These are phyloP conservation scores for Auriscalpium vulgare DNA, from an alignment of 768 basidiomycete genomes.

Conservation along the genomic window DNA sequence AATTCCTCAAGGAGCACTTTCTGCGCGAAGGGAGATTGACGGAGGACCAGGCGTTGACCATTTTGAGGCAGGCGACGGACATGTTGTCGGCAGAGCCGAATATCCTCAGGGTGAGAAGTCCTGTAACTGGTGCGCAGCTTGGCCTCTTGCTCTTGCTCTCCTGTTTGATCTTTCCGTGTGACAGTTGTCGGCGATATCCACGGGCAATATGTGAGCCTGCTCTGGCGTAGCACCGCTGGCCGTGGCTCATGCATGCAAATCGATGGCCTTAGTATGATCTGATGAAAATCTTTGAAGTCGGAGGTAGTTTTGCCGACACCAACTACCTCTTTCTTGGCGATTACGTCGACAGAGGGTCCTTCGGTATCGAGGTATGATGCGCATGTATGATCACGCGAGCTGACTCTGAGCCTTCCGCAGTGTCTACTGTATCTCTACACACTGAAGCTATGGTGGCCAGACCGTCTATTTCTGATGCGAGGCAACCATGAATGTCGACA, in stretches of 20 bases:
- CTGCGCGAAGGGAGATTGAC: constrained; percentile 74
- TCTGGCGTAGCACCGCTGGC: neutral
- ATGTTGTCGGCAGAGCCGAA: constrained; percentile 70
- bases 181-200: constrained; percentile 93
- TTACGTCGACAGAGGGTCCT: constrained; percentile 92
- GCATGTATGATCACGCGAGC: neutral
- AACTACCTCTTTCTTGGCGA: constrained; percentile 90
- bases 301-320: constrained; percentile 72
- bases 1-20: constrained; percentile 83
- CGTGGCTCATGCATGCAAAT: neutral
- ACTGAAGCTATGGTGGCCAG: constrained; percentile 56
- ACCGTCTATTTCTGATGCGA: constrained; percentile 50
- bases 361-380: constrained; percentile 54
- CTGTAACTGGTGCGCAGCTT: constrained; percentile 72
- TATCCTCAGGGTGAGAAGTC: constrained; percentile 75
- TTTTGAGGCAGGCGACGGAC: constrained; percentile 59
- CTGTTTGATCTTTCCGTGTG: neutral
- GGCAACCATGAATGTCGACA: constrained; percentile 65
- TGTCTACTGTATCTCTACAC: constrained; percentile 59
- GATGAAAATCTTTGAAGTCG: constrained; percentile 95
- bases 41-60: constrained; percentile 76
- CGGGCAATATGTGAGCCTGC: constrained; percentile 74
- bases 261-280: constrained; percentile 68
- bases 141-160: neutral
- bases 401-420: neutral